Percentiles rank a stretch among this genome's conserved stretches.
These are phyloP conservation scores for Exserohilum turcica DNA, from an alignment of 2,329 filamentous ascomycete genomes.

Conservation along the genomic window DNA sequence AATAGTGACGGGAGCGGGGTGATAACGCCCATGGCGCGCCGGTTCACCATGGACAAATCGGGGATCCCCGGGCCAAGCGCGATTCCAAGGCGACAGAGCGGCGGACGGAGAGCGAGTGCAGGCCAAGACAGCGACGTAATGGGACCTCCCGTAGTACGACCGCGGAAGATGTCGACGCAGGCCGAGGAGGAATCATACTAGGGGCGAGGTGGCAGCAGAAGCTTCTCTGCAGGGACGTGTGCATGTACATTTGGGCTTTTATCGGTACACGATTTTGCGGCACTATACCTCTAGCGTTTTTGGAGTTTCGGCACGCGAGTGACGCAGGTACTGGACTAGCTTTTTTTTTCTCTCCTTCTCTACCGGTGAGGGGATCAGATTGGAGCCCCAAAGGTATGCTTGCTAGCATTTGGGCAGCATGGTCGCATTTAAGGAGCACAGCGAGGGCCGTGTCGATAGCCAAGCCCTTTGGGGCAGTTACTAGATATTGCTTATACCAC, in stretches of 20 bases:
- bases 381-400: not conserved
- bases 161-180: constrained; percentile 56
- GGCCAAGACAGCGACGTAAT: constrained; percentile 52
- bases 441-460: not conserved
- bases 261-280: constrained; percentile 27
- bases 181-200: constrained; percentile 65
- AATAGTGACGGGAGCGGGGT: constrained; percentile 44
- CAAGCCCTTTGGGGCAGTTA: constrained; percentile 14
- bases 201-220: constrained; percentile 9
- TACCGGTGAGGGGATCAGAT: not conserved
- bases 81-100: constrained; percentile 59
- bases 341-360: not conserved
- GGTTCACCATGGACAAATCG: constrained; percentile 53
- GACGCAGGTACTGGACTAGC: constrained; percentile 17
- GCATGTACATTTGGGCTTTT: constrained; percentile 22
- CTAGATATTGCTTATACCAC: constrained; percentile 35
- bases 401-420: constrained; percentile 1
- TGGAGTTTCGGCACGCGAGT: constrained; percentile 17
- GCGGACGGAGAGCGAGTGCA: constrained; percentile 48
- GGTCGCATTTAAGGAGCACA: constrained; percentile 10
- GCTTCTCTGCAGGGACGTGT: constrained; percentile 25
- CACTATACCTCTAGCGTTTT: constrained; percentile 26
- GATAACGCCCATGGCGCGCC: constrained; percentile 52
- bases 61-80: constrained; percentile 57
- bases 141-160: constrained; percentile 52